Evolutionary conservation across 2,329 filamentous ascomycete species (phyloP).

Genomic region (Pseudomassariella vexata): DNA sequence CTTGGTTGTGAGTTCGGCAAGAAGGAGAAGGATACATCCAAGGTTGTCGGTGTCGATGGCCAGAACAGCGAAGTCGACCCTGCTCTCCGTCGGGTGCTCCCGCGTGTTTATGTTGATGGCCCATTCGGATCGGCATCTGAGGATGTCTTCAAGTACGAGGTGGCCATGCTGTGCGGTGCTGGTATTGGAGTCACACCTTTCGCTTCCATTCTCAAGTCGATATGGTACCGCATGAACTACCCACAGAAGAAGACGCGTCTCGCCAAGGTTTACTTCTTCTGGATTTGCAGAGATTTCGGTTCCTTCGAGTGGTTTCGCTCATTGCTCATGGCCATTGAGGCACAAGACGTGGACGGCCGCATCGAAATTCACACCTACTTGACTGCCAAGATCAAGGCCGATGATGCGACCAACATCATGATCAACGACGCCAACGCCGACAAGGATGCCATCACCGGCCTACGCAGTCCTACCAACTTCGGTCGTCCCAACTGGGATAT

Average conservation of each 20-base stretch:
- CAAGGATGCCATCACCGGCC: constrained; percentile 77
- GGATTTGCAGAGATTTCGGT: constrained; percentile 83
- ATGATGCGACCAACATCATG: constrained; percentile 88
- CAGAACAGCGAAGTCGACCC: constrained; percentile 59
- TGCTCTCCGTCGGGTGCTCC: constrained; percentile 65
- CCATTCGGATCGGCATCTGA: constrained; percentile 83
- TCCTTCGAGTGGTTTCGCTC: constrained; percentile 89
- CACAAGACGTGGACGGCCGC: constrained; percentile 74
- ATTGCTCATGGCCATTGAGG: constrained; percentile 76
- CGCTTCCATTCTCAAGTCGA: constrained; percentile 81
- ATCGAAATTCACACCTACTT: constrained; percentile 90
- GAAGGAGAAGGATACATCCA: constrained; percentile 48
- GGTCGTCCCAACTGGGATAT: constrained; percentile 86
- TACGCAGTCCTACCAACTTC: constrained; percentile 78
- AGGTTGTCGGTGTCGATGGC: constrained; percentile 63
- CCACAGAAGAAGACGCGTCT: constrained; percentile 73
- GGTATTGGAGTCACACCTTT: constrained; percentile 85
- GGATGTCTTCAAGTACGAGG: constrained; percentile 85
- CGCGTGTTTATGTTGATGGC: constrained; percentile 76
- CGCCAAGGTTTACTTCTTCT: constrained; percentile 88
- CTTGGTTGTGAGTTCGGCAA: constrained; percentile 71
- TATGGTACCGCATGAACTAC: constrained; percentile 92
- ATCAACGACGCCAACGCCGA: constrained; percentile 84
- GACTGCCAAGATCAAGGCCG: constrained; percentile 78
- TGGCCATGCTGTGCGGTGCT: constrained; percentile 72